Evolutionary conservation across 2,329 filamentous ascomycete species (phyloP).

Genomic region (Aspergillus clavatus): DNA sequence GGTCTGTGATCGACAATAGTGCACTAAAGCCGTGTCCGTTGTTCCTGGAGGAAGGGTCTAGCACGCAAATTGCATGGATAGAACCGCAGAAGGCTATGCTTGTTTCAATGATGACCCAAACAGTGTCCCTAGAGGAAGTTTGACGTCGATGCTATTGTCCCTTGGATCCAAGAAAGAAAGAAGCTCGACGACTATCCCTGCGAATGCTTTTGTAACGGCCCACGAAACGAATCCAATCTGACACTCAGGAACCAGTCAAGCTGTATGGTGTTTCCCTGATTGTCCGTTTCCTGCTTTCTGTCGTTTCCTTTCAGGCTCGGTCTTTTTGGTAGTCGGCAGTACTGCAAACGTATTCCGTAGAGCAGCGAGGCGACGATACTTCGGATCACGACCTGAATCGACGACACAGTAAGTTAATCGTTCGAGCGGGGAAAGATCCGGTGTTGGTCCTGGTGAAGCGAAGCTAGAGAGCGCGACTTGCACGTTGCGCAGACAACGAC

Average conservation of each 20-base stretch:
- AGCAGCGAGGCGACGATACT: conserved; percentile 4
- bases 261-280: conserved; percentile 7
- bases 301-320: conserved; percentile 10
- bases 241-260: conserved; percentile 9
- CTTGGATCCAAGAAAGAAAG: conserved; percentile 6
- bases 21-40: conserved; percentile 2
- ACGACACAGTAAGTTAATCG: conserved; percentile 3
- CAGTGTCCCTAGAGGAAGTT: conserved; percentile 7
- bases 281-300: conserved; percentile 2
- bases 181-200: conserved; percentile 4
- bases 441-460: conserved; percentile 19
- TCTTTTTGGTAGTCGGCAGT: conserved; percentile 10
- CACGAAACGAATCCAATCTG: not conserved
- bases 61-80: conserved; percentile 25
- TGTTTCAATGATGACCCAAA: conserved; percentile 10
- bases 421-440: conserved; percentile 5
- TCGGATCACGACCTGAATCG: conserved; percentile 6
- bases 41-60: conserved; percentile 12
- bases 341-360: conserved; percentile 5
- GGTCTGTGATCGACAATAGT: conserved; percentile 5
- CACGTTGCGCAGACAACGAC: conserved; percentile 20
- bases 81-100: conserved; percentile 4
- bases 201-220: conserved; percentile 3
- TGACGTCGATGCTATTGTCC: not conserved
- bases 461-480: conserved; percentile 22